Evolutionary conservation across 306 rosid genomes (phyloP).

Genomic region (Casuarina equisetifolia): DNA sequence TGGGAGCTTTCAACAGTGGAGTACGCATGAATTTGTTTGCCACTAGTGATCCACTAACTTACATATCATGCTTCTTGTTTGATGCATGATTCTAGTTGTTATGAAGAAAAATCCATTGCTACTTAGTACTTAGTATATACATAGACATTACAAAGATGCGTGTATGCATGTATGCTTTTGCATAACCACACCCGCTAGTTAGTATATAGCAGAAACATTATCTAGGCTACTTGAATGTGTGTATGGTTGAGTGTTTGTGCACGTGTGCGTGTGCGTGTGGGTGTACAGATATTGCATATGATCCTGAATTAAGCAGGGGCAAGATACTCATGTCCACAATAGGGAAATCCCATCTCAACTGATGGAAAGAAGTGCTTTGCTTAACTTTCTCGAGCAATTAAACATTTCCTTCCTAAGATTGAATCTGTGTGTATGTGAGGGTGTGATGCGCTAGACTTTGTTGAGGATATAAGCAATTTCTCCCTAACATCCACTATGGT

Average conservation of each 20-base stretch:
- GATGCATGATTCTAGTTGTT: not conserved
- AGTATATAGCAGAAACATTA: not conserved
- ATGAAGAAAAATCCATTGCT: not conserved
- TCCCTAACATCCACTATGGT: not conserved
- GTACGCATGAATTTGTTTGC: slow-evolving; percentile 44
- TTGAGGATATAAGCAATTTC: slow-evolving; percentile 6
- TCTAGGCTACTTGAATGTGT: not conserved
- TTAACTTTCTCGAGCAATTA: not conserved
- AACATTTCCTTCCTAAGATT: slow-evolving; percentile 3
- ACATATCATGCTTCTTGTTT: not conserved
- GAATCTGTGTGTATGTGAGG: not conserved
- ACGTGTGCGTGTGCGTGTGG: not conserved
- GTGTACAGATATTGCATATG: not conserved
- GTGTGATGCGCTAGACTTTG: not conserved
- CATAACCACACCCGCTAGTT: not conserved
- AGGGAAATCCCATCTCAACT: not conserved
- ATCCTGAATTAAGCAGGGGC: not conserved
- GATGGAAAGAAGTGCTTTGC: not conserved
- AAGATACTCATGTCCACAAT: not conserved
- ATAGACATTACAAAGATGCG: slow-evolving; percentile 3
- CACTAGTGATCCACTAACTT: not conserved
- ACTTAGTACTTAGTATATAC: not conserved
- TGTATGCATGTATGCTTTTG: not conserved
- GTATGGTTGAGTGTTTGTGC: too few relatives aligned
- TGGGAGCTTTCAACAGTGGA: slow-evolving; percentile 87